Base-by-base conservation (phyloP, 768 basidiomycete species). In the Mycena sanguinolenta region DNA sequence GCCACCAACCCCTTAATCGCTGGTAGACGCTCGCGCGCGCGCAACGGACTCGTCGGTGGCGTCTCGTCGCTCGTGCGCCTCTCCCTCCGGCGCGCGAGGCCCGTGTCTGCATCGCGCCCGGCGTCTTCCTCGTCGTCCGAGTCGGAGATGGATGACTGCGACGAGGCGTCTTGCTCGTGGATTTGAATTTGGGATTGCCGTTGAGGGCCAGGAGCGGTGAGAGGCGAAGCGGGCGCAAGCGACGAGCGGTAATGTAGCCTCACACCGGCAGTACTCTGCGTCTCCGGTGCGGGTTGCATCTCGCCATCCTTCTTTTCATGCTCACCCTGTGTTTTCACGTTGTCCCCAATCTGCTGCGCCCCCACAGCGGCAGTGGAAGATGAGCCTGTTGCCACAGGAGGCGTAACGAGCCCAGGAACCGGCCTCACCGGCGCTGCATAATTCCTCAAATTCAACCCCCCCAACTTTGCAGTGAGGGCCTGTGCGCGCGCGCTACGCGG, bases 381-480 rank as follows among this genome's bases (percentile, higher is more conserved):
- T n/a, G n/a, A n/a, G n/a, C 28, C 27, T n/a, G 38, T n/a, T 30
- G 16, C 44, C 42, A 16, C 14, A 34, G 32, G 32, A 19, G 36
- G 42, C 70, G 74, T 23, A 57, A 4, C 32, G 6, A 67, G 70
- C 64, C 71, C 34, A 17, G 79, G 78, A 58, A 82, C 80, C 58
- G 82, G 80, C 34, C 80, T 50, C 42, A 61, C 68, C n/a, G 82
- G 82, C 42, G 82, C 75, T 5, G 70, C 78, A 55, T 83, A 83
- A 57, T 83, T 83, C 62, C 74, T 67, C 3, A 83, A 67, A 46
- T 55, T 72, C 57, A 83, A 73, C 69, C 75, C 76, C 25, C 79
- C 81, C 0, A 75, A 67, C 69, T 69, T 65, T 44, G 72, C 71
- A 10, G 67, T 64, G n/a, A 72, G 66, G 58, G 68, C 71, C 58